These are phyloP conservation scores for Pterulicium gracile DNA, from an alignment of 1,284 basidiomycete genomes.

Conservation along the genomic window DNA sequence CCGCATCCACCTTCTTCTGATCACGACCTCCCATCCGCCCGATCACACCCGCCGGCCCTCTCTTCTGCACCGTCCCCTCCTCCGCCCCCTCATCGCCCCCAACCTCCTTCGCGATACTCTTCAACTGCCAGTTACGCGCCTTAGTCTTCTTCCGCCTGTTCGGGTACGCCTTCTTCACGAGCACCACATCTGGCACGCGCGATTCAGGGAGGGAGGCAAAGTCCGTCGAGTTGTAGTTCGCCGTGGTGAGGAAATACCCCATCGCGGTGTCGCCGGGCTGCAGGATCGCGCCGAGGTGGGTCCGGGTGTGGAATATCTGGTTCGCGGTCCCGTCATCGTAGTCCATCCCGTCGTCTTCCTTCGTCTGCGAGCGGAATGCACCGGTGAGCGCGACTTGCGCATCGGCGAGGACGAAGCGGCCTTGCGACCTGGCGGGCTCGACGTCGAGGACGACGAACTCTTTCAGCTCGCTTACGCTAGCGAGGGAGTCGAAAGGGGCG, in stretches of 20 bases:
- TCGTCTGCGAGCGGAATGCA: constrained; percentile 51
- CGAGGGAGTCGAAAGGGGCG: constrained; percentile 76
- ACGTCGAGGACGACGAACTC: constrained; percentile 96
- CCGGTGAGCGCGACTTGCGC: constrained; percentile 87
- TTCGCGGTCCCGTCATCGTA: constrained; percentile 45
- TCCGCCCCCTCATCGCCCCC: constrained; percentile 54
- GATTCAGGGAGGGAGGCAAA: constrained; percentile 70
- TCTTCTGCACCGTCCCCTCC: constrained; percentile 60
- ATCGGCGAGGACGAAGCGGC: constrained; percentile 83
- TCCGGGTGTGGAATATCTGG: constrained; percentile 92
- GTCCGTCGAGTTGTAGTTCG: constrained; percentile 90
- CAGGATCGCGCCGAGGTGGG: constrained; percentile 89
- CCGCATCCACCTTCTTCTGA: constrained; percentile 89
- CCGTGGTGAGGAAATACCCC: constrained; percentile 81
- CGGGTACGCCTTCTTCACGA: constrained; percentile 95
- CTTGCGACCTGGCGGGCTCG: constrained; percentile 64
- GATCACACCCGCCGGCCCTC: constrained; percentile 55
- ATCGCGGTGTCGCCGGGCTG: constrained; percentile 93
- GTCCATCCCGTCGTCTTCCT: constrained; percentile 41
- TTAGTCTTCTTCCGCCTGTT: constrained; percentile 88
- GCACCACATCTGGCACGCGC: constrained; percentile 83
- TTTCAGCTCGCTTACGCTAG: constrained; percentile 75
- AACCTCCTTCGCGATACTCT: constrained; percentile 86
- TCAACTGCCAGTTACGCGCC: constrained; percentile 80
- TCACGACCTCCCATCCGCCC: constrained; percentile 87